These are phyloP conservation scores for Lactifluus piperatus DNA, from an alignment of 768 basidiomycete species.

Conservation along the genomic window DNA sequence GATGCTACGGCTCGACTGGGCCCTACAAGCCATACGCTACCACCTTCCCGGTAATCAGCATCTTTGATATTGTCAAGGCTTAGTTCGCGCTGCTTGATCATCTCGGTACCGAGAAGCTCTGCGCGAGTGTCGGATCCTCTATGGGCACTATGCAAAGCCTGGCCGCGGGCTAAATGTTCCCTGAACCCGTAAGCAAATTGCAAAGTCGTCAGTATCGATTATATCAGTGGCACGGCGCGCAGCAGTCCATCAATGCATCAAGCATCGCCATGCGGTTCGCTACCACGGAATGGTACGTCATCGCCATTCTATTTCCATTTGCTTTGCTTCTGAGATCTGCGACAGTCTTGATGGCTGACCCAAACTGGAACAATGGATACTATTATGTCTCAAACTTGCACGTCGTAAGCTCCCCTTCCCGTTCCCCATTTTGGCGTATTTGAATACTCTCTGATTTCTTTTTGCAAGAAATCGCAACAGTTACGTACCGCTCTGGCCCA, in stretches of 20 bases:
- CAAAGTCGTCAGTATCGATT: constrained; percentile 85
- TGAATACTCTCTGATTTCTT: too few species aligned
- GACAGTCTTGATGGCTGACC: too few species aligned
- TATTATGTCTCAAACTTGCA: constrained; percentile 97
- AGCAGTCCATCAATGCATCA: constrained; percentile 86
- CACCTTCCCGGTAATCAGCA: constrained; percentile 80
- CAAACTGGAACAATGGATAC: too few species aligned
- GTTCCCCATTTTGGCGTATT: constrained; percentile 19
- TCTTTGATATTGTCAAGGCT: constrained; percentile 96
- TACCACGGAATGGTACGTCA: too few species aligned
- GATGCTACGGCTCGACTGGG: constrained; percentile 98
- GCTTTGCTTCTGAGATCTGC: too few species aligned
- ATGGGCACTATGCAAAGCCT: constrained; percentile 99
- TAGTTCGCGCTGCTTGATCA: constrained; percentile 83
- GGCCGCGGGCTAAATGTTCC: constrained; percentile 88
- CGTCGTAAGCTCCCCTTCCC: constrained; percentile 52
- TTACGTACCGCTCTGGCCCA: too few species aligned
- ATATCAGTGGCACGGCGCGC: constrained; percentile 89
- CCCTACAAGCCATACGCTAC: constrained; percentile 84
- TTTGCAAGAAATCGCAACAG: too few species aligned
- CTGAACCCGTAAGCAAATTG: constrained; percentile 81
- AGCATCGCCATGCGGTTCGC: constrained; percentile 95
- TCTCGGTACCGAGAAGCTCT: constrained; percentile 74
- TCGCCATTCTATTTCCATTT: too few species aligned
- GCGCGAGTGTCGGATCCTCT: constrained; percentile 88